Base-by-base conservation (phyloP, 495 filamentous ascomycete genomes). In the Cercophora sp. region DNA sequence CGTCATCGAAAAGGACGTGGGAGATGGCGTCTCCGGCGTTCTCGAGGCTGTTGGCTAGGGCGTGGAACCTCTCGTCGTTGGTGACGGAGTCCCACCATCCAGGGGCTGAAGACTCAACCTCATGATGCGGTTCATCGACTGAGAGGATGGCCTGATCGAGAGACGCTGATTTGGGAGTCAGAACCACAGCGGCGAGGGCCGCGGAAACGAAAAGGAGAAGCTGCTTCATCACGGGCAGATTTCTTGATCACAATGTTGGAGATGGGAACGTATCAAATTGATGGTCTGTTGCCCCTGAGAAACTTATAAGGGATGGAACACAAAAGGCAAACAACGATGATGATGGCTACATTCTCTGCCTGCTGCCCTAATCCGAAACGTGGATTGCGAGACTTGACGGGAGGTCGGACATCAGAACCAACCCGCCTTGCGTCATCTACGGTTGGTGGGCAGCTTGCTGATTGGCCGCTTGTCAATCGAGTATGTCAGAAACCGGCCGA, bases 21-120 rank as follows among this genome's bases (percentile, higher is more conserved):
- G 45, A 41, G 3, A 48, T 15, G 23, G 56, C 48, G 8, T 26
- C 29, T 0, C 43, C 55, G 23, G 46, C 15, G 23, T 72, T 63
- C 22, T 52, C 40, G 16, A 52, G 16, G 4, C 25, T 36, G 50
- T 34, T 29, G 11, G 18, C 50, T 4, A 52, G 18, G 26, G 32
- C 26, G 2, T 24, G 27, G 34, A 51, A 19, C 0, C 15, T 16
- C 20, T 41, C 16, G 5, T 20, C 8, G n/a, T 32, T 15, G 0
- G 26, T 13, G 8, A 42, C 10, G 8, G 15, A 9, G 36, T 31
- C 48, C 48, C 48, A 51, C 25, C 35, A 34, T 15, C 32, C 18
- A 4, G 3, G 13, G 35, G 34, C 8, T 13, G 47, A 20, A 4
- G 11, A 19, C 1, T 22, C 34, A 1, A 16, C 36, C 15, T 29